These are phyloP conservation scores for Hyphodiscus sp. DNA, from an alignment of 2,329 filamentous ascomycete species.

Conservation along the genomic window DNA sequence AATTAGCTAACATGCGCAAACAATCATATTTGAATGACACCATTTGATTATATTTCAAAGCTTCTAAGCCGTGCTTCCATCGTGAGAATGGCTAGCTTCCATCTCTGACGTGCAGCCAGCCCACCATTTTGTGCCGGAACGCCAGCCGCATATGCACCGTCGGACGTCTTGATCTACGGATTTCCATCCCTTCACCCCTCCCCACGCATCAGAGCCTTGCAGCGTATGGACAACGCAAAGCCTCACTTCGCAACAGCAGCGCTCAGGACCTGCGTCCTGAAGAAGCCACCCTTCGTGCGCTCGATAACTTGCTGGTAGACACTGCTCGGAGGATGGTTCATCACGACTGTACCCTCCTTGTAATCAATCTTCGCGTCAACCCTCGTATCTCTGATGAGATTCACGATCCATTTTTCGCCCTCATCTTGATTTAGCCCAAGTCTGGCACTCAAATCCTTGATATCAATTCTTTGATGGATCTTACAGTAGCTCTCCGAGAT, in stretches of 20 bases:
- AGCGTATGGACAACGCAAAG: background rate
- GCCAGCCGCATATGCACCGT: conserved; percentile 13
- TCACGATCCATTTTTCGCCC: conserved; percentile 99
- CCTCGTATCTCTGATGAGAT: conserved; percentile 94
- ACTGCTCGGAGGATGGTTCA: conserved; percentile 98
- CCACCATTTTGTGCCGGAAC: conserved; percentile 9
- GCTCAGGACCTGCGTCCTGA: conserved; percentile 90
- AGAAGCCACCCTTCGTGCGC: conserved; percentile 97
- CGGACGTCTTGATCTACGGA: background rate
- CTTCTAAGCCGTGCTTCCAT: no score
- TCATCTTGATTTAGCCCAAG: conserved; percentile 89
- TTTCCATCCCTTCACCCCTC: background rate
- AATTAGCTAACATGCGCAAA: no score
- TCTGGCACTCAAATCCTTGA: conserved; percentile 89
- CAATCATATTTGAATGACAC: no score
- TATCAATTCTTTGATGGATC: conserved; percentile 98
- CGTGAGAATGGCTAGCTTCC: background rate
- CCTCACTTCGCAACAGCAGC: conserved; percentile 32
- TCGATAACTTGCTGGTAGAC: conserved; percentile 99
- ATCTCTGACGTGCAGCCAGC: background rate
- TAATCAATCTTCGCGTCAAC: conserved; percentile 99
- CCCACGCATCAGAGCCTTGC: no score
- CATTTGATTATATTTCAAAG: no score
- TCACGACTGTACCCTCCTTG: conserved; percentile 95
- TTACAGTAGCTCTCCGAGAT: conserved; percentile 99